Evolutionary conservation across 352 stramenopile genomes (phyloP), one percentile per base, ranked within the genome.

Genomic region (Pythium diclinum): DNA sequence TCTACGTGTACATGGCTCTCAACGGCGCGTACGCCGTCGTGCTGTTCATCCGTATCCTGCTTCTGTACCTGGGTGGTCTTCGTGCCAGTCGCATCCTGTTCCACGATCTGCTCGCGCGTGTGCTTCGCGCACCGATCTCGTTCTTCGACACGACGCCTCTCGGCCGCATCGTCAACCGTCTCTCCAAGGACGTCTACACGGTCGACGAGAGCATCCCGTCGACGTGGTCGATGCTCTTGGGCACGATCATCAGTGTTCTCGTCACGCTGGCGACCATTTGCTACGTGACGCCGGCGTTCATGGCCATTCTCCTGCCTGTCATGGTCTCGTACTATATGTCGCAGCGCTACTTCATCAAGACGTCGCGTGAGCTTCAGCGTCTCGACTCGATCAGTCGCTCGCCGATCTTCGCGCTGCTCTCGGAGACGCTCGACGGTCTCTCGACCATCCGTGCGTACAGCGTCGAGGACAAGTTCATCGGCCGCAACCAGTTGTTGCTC

Each of bases 371-470:
- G 65, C 74, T 99, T 4, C 97, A 99, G 78, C 87, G 97, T 47
- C 81, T 99, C 32, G 97, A 99, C 69, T 97, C 91, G 6, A 87
- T 99, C 65, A 89, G 74, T 55, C 81, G 83, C 38, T 91, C 91
- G 42, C 97, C 97, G 17, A 90, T 99, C n/a, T 99, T 98, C 73
- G 86, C 90, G 11, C 73, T 98, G 65, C 73, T 99, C 23, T 89
- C 88, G 0, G 96, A 99, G 76, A 98, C 87, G 34, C 74, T 99
- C 9, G 88, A 94, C 59, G 97, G 97, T 21, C 80, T 99, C 14
- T 68, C 91, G 3, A 99, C 93, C 3, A 99, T 99, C 38, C 89
- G 96, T 65, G 85, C 89, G 0, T 96, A 84, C 57, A 68, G 61
- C 34, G 80, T 72, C 5, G 80, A 88, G 51, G 61, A 68, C 19